A percentile compares a stretch with the other conserved stretches of the same genome.
Evolutionary conservation across 2,329 filamentous ascomycete species (phyloP).

Genomic region (Paraphaeosphaeria minitans): DNA sequence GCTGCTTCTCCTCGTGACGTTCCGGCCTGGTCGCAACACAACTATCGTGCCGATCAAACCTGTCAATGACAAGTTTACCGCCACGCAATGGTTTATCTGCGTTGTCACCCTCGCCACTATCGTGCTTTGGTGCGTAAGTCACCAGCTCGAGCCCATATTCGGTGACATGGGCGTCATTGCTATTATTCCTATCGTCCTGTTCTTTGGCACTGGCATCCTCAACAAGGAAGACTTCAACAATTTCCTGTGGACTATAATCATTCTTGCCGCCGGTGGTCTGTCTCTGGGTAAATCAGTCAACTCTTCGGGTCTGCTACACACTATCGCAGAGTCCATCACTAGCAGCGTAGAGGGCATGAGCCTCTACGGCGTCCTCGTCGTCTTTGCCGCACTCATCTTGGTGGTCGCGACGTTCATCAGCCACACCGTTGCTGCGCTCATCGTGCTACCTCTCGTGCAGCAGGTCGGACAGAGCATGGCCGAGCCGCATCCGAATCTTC

Average conservation of each 20-base stretch:
- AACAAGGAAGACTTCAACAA: constrained; percentile 99
- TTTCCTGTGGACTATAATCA: constrained; percentile 99
- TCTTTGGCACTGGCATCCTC: constrained; percentile 94
- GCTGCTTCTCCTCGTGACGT: constrained; percentile 81
- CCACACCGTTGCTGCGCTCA: constrained; percentile 94
- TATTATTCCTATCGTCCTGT: constrained; percentile 91
- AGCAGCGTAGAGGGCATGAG: constrained; percentile 74
- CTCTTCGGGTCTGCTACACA: constrained; percentile 88
- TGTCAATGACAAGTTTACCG: constrained; percentile 85
- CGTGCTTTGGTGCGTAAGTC: constrained; percentile 86
- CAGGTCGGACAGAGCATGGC: constrained; percentile 83
- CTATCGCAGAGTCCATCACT: constrained; percentile 80
- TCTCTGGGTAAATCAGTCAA: constrained; percentile 93
- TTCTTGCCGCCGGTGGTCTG: constrained; percentile 90
- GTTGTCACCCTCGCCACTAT: constrained; percentile 84
- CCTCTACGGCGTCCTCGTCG: constrained; percentile 82
- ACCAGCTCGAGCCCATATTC: constrained; percentile 84
- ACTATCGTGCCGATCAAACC: constrained; percentile 90
- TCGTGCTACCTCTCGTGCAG: constrained; percentile 87
- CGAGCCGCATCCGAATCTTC: constrained; percentile 87
- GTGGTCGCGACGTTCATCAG: constrained; percentile 97
- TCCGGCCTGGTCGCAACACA: constrained; percentile 82
- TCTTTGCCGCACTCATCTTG: constrained; percentile 82
- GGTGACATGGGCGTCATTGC: constrained; percentile 99
- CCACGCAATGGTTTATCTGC: constrained; percentile 91